Percentiles rank a stretch among this genome's conserved stretches.
Evolutionary conservation across 1,284 basidiomycete species (phyloP).

Genomic region (Agroathelia rolfsii): DNA sequence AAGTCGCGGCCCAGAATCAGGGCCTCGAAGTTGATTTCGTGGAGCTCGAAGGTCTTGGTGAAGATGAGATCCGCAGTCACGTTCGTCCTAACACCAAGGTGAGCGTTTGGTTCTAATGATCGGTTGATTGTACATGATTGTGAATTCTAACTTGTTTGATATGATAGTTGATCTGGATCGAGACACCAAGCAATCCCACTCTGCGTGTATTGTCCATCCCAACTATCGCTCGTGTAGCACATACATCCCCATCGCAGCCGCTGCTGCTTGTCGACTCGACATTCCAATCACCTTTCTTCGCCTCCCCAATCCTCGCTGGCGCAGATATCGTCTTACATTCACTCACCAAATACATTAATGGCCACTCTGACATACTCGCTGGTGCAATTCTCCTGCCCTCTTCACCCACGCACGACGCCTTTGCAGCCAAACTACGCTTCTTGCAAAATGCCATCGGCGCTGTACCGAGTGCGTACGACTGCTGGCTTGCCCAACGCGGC

Average conservation of each 20-base stretch:
- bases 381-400: slow-evolving; percentile 70
- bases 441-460: slow-evolving; percentile 90
- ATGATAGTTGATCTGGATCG: slow-evolving; percentile 86
- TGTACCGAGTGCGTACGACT: slow-evolving; percentile 83
- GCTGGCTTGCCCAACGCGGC: slow-evolving; percentile 86
- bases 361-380: slow-evolving; percentile 88
- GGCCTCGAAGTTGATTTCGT: slow-evolving; percentile 75
- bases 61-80: slow-evolving; percentile 53
- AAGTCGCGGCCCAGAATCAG: slow-evolving; percentile 66
- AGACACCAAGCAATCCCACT: slow-evolving; percentile 92
- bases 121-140: slow-evolving; percentile 2
- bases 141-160: slow-evolving; percentile 2
- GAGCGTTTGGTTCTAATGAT: slow-evolving; percentile 14
- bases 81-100: slow-evolving; percentile 80
- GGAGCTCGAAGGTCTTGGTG: slow-evolving; percentile 68
- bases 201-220: slow-evolving; percentile 78
- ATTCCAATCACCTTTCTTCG: slow-evolving; percentile 88
- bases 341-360: slow-evolving; percentile 89
- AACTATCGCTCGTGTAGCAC: slow-evolving; percentile 52
- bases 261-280: slow-evolving; percentile 89
- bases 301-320: slow-evolving; percentile 78
- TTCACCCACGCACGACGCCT: slow-evolving; percentile 35
- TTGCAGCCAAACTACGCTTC: slow-evolving; percentile 63
- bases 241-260: slow-evolving; percentile 45
- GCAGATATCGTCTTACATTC: slow-evolving; percentile 79